Evolutionary conservation across 495 filamentous ascomycete genomes (phyloP), one percentile per base, ranked within the genome.

Genomic region (Podospora didyma): DNA sequence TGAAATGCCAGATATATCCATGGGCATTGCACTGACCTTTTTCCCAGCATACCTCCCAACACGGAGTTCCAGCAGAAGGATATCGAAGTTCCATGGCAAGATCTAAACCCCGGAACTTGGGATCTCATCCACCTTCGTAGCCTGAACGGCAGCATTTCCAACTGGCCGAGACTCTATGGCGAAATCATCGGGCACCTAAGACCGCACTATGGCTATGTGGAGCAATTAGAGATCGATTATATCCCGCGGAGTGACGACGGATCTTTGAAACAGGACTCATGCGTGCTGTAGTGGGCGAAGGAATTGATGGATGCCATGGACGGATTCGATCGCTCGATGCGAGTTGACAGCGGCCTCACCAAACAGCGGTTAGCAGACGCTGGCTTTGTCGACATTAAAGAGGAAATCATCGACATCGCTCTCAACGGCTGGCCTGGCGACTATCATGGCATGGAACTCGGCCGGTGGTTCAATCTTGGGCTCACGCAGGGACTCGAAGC

Each of bases 171-270:
- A 51, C 72, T 95, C 28, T 96, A 96, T 68, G 71, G 71, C 56
- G 85, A 85, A 53, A 74, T 86, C 19, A 87, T 85, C 62, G 73
- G 86, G 41, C 91, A 96, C 62, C 80, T 96, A n/a, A 86, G 82
- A 57, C 90, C 92, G 10, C 85, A 87, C 4, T 73, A 69, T 54
- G 92, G 89, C 11, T 85, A 82, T 71, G 76, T 96, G 46, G 93
- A 97, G 70, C 92, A 96, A 53, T 84, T 96, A n/a, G 93, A 97
- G 66, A 89, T 97, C 31, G 91, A 97, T 68, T 84, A 88, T 48
- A 73, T 80, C 22, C 90, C 89, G n/a, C 87, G 84, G 23, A 89
- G 84, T 57, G 89, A 93, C 54, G 87, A 91, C 62, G 79, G 82
- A 65, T 67, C 69, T 7, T 55, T 84, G 64, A 70, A 82, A 41